phyloP scores from a whole-genome alignment of 768 basidiomycete species.

The Calvatia gigantea region DNA sequence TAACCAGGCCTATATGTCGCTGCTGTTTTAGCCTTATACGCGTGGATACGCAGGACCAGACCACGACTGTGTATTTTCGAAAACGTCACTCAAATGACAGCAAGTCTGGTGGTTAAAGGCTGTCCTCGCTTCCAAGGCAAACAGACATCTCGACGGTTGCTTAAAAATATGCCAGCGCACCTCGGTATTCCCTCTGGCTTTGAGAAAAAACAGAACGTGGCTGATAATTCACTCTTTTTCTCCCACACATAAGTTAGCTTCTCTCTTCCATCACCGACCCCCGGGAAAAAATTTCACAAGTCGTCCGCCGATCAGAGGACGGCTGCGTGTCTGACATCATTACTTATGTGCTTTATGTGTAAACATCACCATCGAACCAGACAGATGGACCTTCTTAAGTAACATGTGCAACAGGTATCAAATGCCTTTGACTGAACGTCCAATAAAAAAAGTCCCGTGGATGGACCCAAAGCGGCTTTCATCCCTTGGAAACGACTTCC shows the following conservation, averaged over 20 bases:
- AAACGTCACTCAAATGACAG: too few species aligned
- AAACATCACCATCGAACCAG: not conserved
- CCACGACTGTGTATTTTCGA: too few species aligned
- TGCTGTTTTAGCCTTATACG: too few species aligned
- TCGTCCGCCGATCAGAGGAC: too few species aligned
- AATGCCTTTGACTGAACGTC: not conserved
- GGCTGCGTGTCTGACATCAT: too few species aligned
- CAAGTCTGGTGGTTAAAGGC: not conserved
- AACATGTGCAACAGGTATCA: not conserved
- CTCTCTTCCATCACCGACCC: too few species aligned
- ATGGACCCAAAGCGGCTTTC: not conserved
- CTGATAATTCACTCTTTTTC: not conserved
- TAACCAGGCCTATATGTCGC: too few species aligned
- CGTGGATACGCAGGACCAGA: too few species aligned
- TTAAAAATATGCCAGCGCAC: not conserved
- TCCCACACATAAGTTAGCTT: not conserved
- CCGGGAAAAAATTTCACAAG: too few species aligned
- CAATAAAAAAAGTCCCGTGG: not conserved
- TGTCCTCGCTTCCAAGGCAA: not conserved
- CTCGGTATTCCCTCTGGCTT: not conserved
- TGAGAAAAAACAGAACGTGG: not conserved
- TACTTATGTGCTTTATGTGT: too few species aligned
- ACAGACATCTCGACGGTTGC: not conserved
- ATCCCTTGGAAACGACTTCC: slow-evolving; percentile 10
- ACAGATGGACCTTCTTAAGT: not conserved